Evolutionary conservation across 495 filamentous ascomycete species (phyloP), one percentile per base, ranked within the genome.

Genomic region (Podospora comata): DNA sequence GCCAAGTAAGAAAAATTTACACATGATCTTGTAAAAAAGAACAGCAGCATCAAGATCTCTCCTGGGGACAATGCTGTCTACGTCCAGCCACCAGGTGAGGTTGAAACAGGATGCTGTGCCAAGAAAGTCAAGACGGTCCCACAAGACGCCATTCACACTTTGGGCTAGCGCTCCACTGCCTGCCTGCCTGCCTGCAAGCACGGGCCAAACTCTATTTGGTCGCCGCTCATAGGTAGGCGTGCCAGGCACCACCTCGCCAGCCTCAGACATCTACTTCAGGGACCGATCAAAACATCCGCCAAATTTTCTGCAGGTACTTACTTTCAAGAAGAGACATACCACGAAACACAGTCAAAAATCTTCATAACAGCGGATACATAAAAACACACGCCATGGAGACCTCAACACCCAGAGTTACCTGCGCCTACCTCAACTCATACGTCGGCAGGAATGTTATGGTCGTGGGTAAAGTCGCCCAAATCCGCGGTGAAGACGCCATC

Each of bases 401-500:
- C 15, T 85, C 88, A 74, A 90, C 88, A 66, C 90, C 91, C 64
- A 90, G 91, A 77, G 82, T 93, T 71, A 89, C 88, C 68, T 87
- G 87, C 69, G 76, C 80, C 53, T 86, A 91, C 75, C 86, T 93
- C 63, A 82, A 89, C 74, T 82, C 83, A 74, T 92, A 90, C 78
- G 83, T 89, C 70, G 84, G 85, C 76, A 87, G 86, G 63, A 90
- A 89, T 65, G 90, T 98, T 65, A 92, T 92, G 66, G 82, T 98
- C 59, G 85, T 97, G 3, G 94, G 94, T 71, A 94, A 91, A 73
- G 93, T 97, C 9, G 82, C 85, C 16, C 87, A 91, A 62, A 81
- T 97, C 16, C 88, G 87, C 53, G 94, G 94, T 67, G 92, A 95
- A n/a, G 85, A 83, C 32, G 94, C 93, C 11, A 86, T 86, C 2